Conservation (phyloP, 108 stramenopile species). For the Skeletonema marinoi region DNA sequence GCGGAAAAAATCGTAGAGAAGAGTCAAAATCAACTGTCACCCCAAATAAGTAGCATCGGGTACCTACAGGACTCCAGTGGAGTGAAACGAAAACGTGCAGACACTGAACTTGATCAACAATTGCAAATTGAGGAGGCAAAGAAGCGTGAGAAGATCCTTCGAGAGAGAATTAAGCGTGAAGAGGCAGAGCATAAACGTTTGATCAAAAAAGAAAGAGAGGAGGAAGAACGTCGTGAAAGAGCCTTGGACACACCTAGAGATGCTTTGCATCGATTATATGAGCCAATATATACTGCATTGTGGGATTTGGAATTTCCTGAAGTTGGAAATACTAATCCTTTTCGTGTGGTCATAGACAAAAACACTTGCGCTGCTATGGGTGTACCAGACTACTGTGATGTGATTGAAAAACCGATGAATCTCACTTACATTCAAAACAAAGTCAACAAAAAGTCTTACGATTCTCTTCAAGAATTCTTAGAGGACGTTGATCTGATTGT, state of each 20-base stretch:
- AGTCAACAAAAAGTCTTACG: constrained; percentile 63
- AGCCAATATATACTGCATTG: constrained; percentile 68
- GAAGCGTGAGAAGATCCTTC: constrained; percentile 33
- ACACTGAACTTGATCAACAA: constrained; percentile 29
- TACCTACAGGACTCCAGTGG: constrained; percentile 18
- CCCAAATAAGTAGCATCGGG: constrained; percentile 47
- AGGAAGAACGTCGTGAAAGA: constrained; percentile 42
- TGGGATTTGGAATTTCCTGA: constrained; percentile 82
- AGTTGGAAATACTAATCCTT: constrained; percentile 77
- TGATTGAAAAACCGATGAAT: constrained; percentile 78
- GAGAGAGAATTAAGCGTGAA: constrained; percentile 38
- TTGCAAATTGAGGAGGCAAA: constrained; percentile 38
- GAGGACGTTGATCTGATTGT: constrained; percentile 80
- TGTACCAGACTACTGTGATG: constrained; percentile 77
- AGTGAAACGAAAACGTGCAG: constrained; percentile 37
- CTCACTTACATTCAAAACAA: constrained; percentile 79
- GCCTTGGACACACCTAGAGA: constrained; percentile 61
- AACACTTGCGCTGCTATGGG: constrained; percentile 71
- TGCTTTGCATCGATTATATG: constrained; percentile 60
- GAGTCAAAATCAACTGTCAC: constrained; percentile 2
- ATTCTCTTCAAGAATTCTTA: constrained; percentile 67
- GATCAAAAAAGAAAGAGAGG: constrained; percentile 43
- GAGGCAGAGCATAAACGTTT: constrained; percentile 43
- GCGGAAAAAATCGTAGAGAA: constrained; percentile 31
- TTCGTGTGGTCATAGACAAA: constrained; percentile 80